Evolutionary conservation across 2,329 filamentous ascomycete genomes (phyloP).

Genomic region (Epichloe brachyelytri): DNA sequence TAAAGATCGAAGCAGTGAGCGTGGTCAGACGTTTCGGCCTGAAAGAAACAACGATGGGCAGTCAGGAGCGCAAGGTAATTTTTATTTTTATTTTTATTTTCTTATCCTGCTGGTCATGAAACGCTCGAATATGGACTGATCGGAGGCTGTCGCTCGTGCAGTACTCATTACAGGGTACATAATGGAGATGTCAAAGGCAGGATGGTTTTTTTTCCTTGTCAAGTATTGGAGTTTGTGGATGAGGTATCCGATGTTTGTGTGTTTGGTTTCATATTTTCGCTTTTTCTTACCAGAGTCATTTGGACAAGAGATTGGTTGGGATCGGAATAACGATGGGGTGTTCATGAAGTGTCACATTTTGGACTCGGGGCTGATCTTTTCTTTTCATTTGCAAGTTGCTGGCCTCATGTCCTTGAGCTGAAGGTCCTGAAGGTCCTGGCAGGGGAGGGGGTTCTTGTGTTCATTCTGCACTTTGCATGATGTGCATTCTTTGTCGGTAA

Average conservation of each 20-base stretch:
- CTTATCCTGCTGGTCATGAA: neutral
- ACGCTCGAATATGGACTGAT: neutral
- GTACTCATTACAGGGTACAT: neutral
- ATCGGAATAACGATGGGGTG: neutral
- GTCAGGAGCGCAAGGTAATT: too few species aligned
- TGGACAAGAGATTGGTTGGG: neutral
- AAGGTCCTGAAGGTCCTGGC: neutral
- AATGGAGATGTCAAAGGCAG: neutral
- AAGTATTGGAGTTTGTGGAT: neutral
- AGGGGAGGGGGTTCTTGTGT: neutral
- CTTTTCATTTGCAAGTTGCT: neutral
- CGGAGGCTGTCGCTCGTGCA: neutral
- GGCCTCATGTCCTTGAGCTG: neutral
- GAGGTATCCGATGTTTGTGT: neutral
- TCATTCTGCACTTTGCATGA: neutral
- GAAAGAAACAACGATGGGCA: too few species aligned
- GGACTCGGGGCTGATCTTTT: neutral
- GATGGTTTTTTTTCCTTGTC: neutral
- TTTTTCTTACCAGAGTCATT: neutral
- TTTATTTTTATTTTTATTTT: neutral
- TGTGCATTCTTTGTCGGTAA: neutral
- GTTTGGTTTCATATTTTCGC: neutral
- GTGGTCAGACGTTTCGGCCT: too few species aligned
- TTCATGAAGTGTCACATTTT: neutral
- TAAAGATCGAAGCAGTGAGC: constrained; percentile 10